These are phyloP conservation scores for Ustilago loliicola DNA, from an alignment of 1,284 basidiomycete species.

Conservation along the genomic window DNA sequence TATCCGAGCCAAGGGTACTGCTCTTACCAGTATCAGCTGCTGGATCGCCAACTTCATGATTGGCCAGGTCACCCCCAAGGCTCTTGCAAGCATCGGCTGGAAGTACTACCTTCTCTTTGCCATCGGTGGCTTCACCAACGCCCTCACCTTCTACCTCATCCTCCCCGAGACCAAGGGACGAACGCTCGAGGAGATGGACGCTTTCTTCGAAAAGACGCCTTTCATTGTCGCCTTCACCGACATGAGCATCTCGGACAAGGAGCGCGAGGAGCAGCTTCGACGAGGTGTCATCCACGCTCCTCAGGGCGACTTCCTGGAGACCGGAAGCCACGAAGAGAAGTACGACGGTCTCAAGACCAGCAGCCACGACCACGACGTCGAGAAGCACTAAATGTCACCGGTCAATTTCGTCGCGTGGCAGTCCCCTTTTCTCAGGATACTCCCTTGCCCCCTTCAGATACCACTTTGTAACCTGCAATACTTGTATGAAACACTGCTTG, in stretches of 20 bases:
- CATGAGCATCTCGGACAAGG: slow-evolving; percentile 66
- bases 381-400: slow-evolving; percentile 17
- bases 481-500: background rate
- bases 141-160: slow-evolving; percentile 75
- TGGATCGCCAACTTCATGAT: slow-evolving; percentile 74
- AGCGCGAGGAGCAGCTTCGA: slow-evolving; percentile 74
- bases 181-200: slow-evolving; percentile 75
- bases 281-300: slow-evolving; percentile 24
- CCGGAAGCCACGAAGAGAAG: slow-evolving; percentile 18
- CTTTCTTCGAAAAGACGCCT: slow-evolving; percentile 74
- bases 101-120: slow-evolving; percentile 76
- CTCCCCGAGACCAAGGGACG: slow-evolving; percentile 72
- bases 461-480: slow-evolving; percentile 1
- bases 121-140: slow-evolving; percentile 77
- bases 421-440: background rate
- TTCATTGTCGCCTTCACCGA: slow-evolving; percentile 72
- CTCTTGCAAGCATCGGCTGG: slow-evolving; percentile 71
- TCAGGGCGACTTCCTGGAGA: slow-evolving; percentile 18
- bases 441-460: background rate
- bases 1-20: slow-evolving; percentile 77
- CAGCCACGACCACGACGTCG: slow-evolving; percentile 35
- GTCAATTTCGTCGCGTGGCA: background rate
- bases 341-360: slow-evolving; percentile 30
- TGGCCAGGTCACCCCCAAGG: slow-evolving; percentile 71
- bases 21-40: slow-evolving; percentile 75